These are phyloP conservation scores for Globisporangium carolinianum DNA, from an alignment of 352 stramenopile genomes.

Conservation along the genomic window DNA sequence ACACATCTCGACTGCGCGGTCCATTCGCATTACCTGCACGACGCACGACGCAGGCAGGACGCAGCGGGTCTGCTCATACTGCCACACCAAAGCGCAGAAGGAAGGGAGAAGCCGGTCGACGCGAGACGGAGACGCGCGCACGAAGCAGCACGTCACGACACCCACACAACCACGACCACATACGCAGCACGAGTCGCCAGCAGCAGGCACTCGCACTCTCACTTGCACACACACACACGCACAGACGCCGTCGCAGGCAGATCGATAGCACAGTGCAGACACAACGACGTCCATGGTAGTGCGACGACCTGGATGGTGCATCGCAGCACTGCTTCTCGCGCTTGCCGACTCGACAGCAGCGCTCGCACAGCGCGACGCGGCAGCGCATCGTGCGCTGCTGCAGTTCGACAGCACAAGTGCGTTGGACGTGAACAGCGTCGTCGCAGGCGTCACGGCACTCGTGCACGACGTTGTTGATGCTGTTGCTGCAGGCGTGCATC, in stretches of 20 bases:
- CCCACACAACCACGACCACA: no score
- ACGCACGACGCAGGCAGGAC: background rate
- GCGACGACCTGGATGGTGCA: slow-evolving; percentile 6
- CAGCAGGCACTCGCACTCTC: background rate
- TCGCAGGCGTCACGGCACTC: slow-evolving; percentile 3
- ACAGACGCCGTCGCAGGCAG: background rate
- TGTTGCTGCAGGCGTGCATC: background rate
- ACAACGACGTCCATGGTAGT: slow-evolving; percentile 1
- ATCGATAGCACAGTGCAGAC: background rate
- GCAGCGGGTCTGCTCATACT: no score
- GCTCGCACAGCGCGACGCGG: background rate
- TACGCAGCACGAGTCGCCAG: background rate
- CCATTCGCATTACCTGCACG: background rate
- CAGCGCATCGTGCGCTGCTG: slow-evolving; percentile 4
- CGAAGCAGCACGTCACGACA: background rate
- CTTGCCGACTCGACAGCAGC: slow-evolving; percentile 3
- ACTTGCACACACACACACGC: background rate
- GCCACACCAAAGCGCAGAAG: no score
- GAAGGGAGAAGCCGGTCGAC: background rate
- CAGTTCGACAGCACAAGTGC: background rate
- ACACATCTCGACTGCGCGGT: background rate
- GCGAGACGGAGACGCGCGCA: background rate
- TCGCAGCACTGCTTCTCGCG: slow-evolving; percentile 11
- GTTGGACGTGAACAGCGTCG: slow-evolving; percentile 2
- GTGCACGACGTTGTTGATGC: background rate